Evolutionary conservation across 441 rosid genomes (phyloP).

Genomic region (Daphne laureola): DNA sequence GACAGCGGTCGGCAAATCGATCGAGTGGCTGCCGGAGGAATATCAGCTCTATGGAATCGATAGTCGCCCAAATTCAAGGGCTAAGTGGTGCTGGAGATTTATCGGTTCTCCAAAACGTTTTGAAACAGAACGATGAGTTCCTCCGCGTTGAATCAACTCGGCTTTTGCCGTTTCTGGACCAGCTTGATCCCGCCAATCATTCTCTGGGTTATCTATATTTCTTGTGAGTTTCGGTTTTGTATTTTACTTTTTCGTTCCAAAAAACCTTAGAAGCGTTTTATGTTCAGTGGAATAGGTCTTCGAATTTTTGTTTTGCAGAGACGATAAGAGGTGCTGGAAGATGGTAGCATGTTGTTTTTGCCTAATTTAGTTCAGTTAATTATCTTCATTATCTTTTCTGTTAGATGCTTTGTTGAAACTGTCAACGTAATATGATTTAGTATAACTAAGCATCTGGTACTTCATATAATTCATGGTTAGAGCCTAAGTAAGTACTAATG

Average conservation of each 20-base stretch:
- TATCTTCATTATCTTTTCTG: no score
- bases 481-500: background rate
- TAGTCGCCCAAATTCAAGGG: conserved; percentile 81
- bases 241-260: background rate
- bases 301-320: no score
- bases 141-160: conserved; percentile 48
- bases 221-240: conserved; percentile 37
- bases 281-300: background rate
- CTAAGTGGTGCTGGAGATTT: conserved; percentile 47
- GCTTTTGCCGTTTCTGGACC: conserved; percentile 52
- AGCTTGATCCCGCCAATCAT: conserved; percentile 76
- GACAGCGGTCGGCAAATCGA: background rate
- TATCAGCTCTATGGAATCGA: conserved; percentile 47
- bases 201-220: conserved; percentile 89
- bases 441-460: no score
- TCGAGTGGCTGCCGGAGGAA: conserved; percentile 3
- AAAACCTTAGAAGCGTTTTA: background rate
- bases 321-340: background rate
- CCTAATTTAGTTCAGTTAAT: no score
- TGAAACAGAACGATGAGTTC: conserved; percentile 58
- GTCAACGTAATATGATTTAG: no score
- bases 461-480: background rate
- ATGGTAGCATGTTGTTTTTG: no score
- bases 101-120: conserved; percentile 38
- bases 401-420: no score